Evolutionary conservation across 768 basidiomycete genomes (phyloP).

Genomic region (Tulasnella sp.): DNA sequence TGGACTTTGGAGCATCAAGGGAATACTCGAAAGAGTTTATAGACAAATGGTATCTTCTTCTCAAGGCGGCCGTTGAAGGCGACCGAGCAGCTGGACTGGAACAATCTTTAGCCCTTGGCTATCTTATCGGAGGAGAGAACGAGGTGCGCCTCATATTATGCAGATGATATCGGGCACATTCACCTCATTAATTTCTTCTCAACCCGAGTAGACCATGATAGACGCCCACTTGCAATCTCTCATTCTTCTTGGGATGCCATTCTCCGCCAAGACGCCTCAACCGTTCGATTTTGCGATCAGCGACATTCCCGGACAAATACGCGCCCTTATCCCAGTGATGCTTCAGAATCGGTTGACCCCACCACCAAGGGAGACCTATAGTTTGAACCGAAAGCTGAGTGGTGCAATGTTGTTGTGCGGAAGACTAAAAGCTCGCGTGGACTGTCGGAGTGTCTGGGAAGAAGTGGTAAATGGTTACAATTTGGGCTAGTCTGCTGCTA

Average conservation of each 20-base stretch:
- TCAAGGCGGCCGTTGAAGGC: conserved; percentile 61
- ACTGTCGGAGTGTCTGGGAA: conserved; percentile 68
- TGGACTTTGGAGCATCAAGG: conserved; percentile 93
- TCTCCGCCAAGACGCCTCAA: conserved; percentile 48
- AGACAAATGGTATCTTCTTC: conserved; percentile 72
- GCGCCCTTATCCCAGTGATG: conserved; percentile 80
- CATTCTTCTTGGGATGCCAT: conserved; percentile 74
- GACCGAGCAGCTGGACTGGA: conserved; percentile 55
- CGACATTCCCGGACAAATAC: conserved; percentile 59
- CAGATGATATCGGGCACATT: neutral
- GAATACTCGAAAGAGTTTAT: conserved; percentile 79
- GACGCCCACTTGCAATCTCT: conserved; percentile 77
- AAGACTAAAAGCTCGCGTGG: conserved; percentile 56
- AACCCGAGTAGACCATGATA: conserved; percentile 78
- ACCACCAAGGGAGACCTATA: conserved; percentile 89
- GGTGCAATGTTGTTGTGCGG: conserved; percentile 71
- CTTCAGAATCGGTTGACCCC: conserved; percentile 77
- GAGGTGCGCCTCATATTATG: conserved; percentile 35
- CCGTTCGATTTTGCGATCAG: conserved; percentile 47
- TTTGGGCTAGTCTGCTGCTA: neutral
- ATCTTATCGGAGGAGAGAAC: conserved; percentile 79
- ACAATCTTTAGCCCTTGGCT: conserved; percentile 73
- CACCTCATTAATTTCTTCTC: neutral
- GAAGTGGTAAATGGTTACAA: conserved; percentile 14
- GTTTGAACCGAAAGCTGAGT: conserved; percentile 81